Conservation (phyloP, 352 stramenopile genomes). For the Pythium rhizo-oryzae region DNA sequence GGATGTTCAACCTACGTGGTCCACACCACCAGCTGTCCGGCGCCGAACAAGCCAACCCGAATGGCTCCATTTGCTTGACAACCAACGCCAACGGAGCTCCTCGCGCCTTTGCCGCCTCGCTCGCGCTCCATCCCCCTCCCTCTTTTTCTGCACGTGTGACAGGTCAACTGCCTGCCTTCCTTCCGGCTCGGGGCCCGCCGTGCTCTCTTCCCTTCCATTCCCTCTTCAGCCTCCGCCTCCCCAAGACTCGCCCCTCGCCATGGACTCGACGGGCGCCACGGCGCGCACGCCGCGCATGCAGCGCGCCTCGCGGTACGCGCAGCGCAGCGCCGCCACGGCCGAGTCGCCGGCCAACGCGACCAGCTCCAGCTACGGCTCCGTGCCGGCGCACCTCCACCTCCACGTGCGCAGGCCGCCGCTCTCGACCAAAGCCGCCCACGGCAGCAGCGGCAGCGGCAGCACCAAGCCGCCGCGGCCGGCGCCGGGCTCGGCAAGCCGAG, state of each 20-base stretch:
- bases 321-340: slow-evolving; percentile 20
- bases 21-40: slow-evolving; percentile 17
- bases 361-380: slow-evolving; percentile 30
- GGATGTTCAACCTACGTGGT: slow-evolving; percentile 23
- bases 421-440: slow-evolving; percentile 2
- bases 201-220: background rate
- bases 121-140: too few relatives aligned
- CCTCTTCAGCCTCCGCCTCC: slow-evolving; percentile 5
- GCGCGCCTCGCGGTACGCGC: slow-evolving; percentile 10
- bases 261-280: slow-evolving; percentile 84
- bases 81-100: background rate
- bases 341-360: slow-evolving; percentile 42
- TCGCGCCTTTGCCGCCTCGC: slow-evolving; percentile 8
- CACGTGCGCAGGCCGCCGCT: slow-evolving; percentile 22
- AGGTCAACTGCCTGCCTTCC: background rate
- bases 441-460: background rate
- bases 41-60: slow-evolving; percentile 4
- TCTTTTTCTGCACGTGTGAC: slow-evolving; percentile 24
- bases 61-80: slow-evolving; percentile 27
- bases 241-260: slow-evolving; percentile 17
- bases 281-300: slow-evolving; percentile 62
- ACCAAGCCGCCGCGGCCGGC: background rate
- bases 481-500: background rate
- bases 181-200: background rate
- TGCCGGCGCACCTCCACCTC: slow-evolving; percentile 22